These are phyloP conservation scores for Phytophthora megakarya DNA, from an alignment of 352 stramenopile genomes.

Conservation along the genomic window DNA sequence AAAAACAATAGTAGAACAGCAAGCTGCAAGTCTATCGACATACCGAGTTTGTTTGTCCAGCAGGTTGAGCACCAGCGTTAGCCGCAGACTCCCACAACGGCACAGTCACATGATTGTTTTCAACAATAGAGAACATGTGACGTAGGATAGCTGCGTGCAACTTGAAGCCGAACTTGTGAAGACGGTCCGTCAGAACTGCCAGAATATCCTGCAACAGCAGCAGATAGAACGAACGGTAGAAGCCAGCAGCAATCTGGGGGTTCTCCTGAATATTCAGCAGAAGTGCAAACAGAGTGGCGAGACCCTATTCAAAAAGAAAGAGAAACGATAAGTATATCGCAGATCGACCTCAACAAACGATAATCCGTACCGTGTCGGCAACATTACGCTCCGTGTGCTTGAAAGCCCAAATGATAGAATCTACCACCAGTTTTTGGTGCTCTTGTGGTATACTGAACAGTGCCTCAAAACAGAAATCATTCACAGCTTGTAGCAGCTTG, in stretches of 20 bases:
- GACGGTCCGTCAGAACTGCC: slow-evolving; percentile 97
- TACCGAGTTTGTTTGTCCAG: slow-evolving; percentile 83
- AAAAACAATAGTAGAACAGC: not conserved
- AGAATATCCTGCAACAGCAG: slow-evolving; percentile 95
- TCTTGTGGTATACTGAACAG: slow-evolving; percentile 97
- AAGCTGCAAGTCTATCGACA: slow-evolving; percentile 4
- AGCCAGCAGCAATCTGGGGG: slow-evolving; percentile 94
- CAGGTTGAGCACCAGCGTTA: slow-evolving; percentile 61
- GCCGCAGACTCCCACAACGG: slow-evolving; percentile 94
- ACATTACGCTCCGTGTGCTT: slow-evolving; percentile 99
- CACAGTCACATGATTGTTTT: slow-evolving; percentile 95
- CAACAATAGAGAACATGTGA: slow-evolving; percentile 98
- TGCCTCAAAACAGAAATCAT: slow-evolving; percentile 96
- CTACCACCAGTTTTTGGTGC: slow-evolving; percentile 98
- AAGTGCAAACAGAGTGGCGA: slow-evolving; percentile 97
- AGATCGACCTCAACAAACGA: not conserved
- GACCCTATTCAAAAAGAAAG: slow-evolving; percentile 53
- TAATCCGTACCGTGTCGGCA: slow-evolving; percentile 89
- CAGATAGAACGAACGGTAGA: slow-evolving; percentile 99
- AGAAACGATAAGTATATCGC: not conserved
- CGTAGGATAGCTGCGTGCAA: slow-evolving; percentile 97
- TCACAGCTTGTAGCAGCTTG: slow-evolving; percentile 96
- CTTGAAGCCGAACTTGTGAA: slow-evolving; percentile 99
- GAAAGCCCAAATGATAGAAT: slow-evolving; percentile 99
- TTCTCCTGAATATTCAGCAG: slow-evolving; percentile 96